phyloP scores from a whole-genome alignment of 2,329 filamentous ascomycete genomes.

The Pezicula neosporulosa region DNA sequence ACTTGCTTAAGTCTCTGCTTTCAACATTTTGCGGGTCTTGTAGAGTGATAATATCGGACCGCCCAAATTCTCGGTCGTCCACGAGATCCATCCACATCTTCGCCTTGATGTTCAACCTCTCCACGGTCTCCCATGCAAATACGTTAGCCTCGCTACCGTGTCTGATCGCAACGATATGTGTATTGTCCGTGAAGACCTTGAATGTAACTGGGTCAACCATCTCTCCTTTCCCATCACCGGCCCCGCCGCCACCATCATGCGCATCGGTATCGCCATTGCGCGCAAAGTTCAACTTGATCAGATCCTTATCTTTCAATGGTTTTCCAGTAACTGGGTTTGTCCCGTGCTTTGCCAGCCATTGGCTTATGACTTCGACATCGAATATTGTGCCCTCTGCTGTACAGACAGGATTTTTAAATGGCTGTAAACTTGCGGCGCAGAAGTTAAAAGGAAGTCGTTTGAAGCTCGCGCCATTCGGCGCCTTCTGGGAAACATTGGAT shows the following conservation, averaged over 20 bases:
- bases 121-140: conserved; percentile 93
- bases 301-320: conserved; percentile 73
- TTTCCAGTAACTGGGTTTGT: conserved; percentile 88
- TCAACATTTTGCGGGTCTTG: conserved; percentile 93
- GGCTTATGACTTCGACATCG: conserved; percentile 88
- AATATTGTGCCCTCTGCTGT: conserved; percentile 85
- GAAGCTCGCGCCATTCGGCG: conserved; percentile 62
- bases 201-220: conserved; percentile 95
- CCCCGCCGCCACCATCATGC: conserved; percentile 39
- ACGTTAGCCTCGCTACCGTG: conserved; percentile 86
- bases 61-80: conserved; percentile 79
- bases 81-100: conserved; percentile 95
- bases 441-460: conserved; percentile 95
- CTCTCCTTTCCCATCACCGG: conserved; percentile 63
- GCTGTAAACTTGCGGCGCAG: conserved; percentile 92
- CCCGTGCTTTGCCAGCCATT: conserved; percentile 90
- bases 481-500: conserved; percentile 60
- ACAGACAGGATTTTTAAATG: conserved; percentile 92
- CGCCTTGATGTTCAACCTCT: conserved; percentile 91
- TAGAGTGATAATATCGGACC: conserved; percentile 91
- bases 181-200: conserved; percentile 97
- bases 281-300: conserved; percentile 87
- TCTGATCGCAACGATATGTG: conserved; percentile 85
- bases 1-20: conserved; percentile 77
- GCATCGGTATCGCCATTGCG: conserved; percentile 74